A percentile compares a stretch with the other conserved stretches of the same genome.
These are phyloP conservation scores for Sphagnum magellanicum DNA, from an alignment of 228 moss, liverwort and hornwort species.

Conservation along the genomic window DNA sequence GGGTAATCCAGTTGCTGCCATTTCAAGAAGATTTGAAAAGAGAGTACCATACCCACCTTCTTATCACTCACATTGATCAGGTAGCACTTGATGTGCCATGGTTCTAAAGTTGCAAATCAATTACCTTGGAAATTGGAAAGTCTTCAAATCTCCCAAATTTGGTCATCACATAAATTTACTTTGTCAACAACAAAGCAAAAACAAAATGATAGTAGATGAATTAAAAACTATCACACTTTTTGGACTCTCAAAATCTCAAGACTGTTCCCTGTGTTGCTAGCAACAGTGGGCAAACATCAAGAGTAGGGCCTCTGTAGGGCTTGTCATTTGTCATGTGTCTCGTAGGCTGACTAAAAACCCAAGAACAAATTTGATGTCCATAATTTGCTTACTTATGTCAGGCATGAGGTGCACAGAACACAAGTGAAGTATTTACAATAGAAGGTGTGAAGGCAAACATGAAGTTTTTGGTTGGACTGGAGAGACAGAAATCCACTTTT, in stretches of 20 bases:
- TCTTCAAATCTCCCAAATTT: too few species aligned
- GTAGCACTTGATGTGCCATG: conserved; percentile 20
- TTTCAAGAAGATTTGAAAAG: conserved; percentile 43
- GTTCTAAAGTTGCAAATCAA: background rate
- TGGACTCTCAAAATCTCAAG: too few species aligned
- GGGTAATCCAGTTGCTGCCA: conserved; percentile 59
- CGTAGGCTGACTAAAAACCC: too few species aligned
- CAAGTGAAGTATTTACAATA: conserved; percentile 46
- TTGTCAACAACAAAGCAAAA: too few species aligned
- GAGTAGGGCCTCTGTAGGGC: too few species aligned
- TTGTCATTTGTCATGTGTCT: too few species aligned
- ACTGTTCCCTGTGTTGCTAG: too few species aligned
- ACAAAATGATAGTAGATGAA: background rate
- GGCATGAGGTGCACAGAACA: conserved; percentile 27
- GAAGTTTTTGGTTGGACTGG: conserved; percentile 35
- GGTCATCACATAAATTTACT: too few species aligned
- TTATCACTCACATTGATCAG: conserved; percentile 52
- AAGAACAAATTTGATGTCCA: too few species aligned
- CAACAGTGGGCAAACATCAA: too few species aligned
- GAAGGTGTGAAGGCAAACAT: conserved; percentile 29
- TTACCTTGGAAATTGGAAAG: background rate
- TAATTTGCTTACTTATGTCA: too few species aligned
- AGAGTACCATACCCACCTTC: conserved; percentile 67
- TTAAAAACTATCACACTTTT: too few species aligned
- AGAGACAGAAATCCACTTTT: conserved; percentile 56